Conservation (phyloP, 1,284 basidiomycete species). For the Leucoagaricus sp. region DNA sequence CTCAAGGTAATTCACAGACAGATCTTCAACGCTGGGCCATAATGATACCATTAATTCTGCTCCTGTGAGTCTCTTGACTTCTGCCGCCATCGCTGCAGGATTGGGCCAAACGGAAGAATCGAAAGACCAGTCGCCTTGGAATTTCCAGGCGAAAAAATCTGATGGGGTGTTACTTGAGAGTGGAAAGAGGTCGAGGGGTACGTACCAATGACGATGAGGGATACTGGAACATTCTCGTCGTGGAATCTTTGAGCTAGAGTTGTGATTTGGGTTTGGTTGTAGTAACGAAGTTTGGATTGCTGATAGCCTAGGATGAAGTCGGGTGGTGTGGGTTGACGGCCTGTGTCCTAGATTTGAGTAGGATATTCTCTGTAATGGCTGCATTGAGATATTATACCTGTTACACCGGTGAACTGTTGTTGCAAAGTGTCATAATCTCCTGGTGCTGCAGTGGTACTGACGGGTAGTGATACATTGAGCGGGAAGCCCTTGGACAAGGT, state of each 20-base stretch:
- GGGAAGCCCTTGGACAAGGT: neutral
- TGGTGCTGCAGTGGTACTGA: constrained; percentile 37
- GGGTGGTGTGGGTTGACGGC: constrained; percentile 41
- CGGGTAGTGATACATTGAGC: neutral
- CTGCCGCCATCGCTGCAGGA: constrained; percentile 36
- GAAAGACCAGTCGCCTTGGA: constrained; percentile 45
- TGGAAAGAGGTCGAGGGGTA: too few species aligned
- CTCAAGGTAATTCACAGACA: constrained; percentile 37
- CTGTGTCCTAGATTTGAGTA: constrained; percentile 18
- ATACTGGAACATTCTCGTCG: constrained; percentile 40
- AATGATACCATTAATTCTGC: constrained; percentile 48
- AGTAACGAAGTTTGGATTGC: constrained; percentile 45
- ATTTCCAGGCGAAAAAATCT: constrained; percentile 46
- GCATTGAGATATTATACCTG: constrained; percentile 25
- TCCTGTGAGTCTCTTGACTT: constrained; percentile 41
- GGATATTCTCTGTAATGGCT: neutral
- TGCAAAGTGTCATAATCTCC: constrained; percentile 42
- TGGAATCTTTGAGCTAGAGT: constrained; percentile 42
- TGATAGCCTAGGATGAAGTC: constrained; percentile 41
- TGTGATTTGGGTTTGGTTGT: constrained; percentile 38
- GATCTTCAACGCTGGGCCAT: constrained; percentile 44
- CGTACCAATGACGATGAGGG: constrained; percentile 40
- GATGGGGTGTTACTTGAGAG: too few species aligned
- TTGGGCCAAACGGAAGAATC: constrained; percentile 40
- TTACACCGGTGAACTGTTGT: constrained; percentile 40